phyloP scores from a whole-genome alignment of 352 stramenopile genomes.

The Aphanomyces cochlioides region DNA sequence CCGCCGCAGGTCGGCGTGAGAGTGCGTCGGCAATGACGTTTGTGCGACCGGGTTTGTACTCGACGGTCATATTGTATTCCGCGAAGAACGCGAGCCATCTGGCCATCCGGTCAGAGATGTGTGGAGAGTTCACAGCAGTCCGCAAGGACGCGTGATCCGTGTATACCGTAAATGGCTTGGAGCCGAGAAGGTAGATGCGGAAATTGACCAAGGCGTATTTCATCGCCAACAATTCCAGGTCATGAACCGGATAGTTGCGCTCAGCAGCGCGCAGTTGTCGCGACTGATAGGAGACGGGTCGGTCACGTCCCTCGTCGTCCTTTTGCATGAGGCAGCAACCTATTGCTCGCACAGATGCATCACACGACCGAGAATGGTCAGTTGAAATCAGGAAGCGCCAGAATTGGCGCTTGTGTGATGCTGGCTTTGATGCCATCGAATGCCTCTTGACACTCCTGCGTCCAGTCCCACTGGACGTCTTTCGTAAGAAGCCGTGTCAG shows the following conservation, averaged over 20 bases:
- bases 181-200: conserved; percentile 33
- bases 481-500: conserved; percentile 11
- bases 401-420: background rate
- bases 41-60: conserved; percentile 33
- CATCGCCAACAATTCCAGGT: conserved; percentile 35
- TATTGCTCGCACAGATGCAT: conserved; percentile 34
- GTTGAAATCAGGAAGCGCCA: conserved; percentile 10
- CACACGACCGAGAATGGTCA: conserved; percentile 33
- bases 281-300: conserved; percentile 35
- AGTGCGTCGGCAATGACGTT: conserved; percentile 38
- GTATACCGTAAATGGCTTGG: conserved; percentile 33
- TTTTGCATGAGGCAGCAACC: background rate
- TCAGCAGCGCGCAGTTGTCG: conserved; percentile 33
- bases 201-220: conserved; percentile 37
- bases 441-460: background rate
- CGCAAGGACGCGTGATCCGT: conserved; percentile 35
- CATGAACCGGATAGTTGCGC: conserved; percentile 35
- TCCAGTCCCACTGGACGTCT: conserved; percentile 10
- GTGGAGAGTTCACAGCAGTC: conserved; percentile 24
- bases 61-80: conserved; percentile 34
- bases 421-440: conserved; percentile 23
- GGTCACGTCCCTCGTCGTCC: conserved; percentile 28
- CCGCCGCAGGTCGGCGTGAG: conserved; percentile 31
- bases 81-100: conserved; percentile 37
- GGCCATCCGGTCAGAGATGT: conserved; percentile 33